These are phyloP conservation scores for Helotiales sp. DNA, from an alignment of 2,329 filamentous ascomycete genomes.

Conservation along the genomic window DNA sequence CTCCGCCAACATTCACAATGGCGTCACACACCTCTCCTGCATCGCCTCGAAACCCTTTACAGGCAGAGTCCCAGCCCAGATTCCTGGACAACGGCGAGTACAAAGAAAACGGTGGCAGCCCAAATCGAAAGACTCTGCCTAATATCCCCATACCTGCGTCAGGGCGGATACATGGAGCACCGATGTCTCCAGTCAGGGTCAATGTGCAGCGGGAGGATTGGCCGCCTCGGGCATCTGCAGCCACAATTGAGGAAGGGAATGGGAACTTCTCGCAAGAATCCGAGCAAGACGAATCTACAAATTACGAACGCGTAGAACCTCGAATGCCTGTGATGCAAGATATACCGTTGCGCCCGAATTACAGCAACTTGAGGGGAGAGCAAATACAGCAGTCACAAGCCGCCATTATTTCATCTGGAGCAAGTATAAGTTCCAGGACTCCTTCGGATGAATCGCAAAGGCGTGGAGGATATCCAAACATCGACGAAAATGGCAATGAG, in stretches of 20 bases:
- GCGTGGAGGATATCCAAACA: conserved; percentile 24
- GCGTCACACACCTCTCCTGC: conserved; percentile 32
- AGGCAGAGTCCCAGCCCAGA: conserved; percentile 14
- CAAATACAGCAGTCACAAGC: conserved; percentile 42
- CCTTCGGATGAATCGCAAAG: conserved; percentile 31
- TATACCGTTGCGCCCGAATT: conserved; percentile 39
- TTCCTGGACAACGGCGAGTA: conserved; percentile 28
- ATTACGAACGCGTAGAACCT: conserved; percentile 17
- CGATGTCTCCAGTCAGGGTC: conserved; percentile 61
- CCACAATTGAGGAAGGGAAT: conserved; percentile 51
- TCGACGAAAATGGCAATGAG: conserved; percentile 35
- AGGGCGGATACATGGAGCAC: conserved; percentile 53
- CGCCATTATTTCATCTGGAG: conserved; percentile 40
- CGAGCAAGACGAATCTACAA: conserved; percentile 23
- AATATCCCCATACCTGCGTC: conserved; percentile 33
- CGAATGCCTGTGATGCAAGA: conserved; percentile 32
- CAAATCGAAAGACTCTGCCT: conserved; percentile 30
- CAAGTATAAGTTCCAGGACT: conserved; percentile 32
- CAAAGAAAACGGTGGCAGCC: conserved; percentile 35
- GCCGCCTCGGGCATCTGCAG: conserved; percentile 57
- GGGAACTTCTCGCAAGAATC: conserved; percentile 27
- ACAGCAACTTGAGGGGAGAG: conserved; percentile 31
- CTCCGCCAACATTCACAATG: conserved; percentile 24
- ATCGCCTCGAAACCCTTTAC: conserved; percentile 27
- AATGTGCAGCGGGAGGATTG: conserved; percentile 60